Evolutionary conservation across 768 basidiomycete genomes (phyloP).

Genomic region (Pleurotus tuber-regium): DNA sequence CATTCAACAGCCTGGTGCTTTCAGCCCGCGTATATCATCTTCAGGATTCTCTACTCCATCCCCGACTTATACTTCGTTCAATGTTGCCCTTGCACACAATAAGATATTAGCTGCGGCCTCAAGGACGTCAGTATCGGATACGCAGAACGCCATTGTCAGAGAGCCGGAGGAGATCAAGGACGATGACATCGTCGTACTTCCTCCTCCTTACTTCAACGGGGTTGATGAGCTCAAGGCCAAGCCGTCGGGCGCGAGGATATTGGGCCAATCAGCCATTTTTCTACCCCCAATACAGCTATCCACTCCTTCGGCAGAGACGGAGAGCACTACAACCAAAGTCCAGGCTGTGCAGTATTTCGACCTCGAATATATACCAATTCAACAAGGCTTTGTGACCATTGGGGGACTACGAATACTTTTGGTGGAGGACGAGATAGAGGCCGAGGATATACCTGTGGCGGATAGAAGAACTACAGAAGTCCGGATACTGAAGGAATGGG

Average conservation of each 20-base stretch:
- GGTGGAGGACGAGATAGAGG: constrained; percentile 47
- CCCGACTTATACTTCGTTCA: constrained; percentile 44
- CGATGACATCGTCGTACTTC: constrained; percentile 27
- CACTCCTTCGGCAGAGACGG: constrained; percentile 13
- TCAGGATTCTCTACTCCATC: constrained; percentile 57
- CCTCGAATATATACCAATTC: constrained; percentile 56
- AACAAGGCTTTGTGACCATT: constrained; percentile 56
- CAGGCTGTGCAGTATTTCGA: constrained; percentile 54
- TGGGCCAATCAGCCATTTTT: constrained; percentile 50
- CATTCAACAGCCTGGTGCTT: constrained; percentile 20
- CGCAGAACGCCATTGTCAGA: background rate
- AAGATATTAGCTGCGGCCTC: constrained; percentile 45
- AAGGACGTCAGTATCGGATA: constrained; percentile 24
- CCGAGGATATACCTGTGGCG: constrained; percentile 27
- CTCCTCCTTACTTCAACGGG: constrained; percentile 46
- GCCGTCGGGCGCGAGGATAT: constrained; percentile 35
- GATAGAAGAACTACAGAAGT: constrained; percentile 17
- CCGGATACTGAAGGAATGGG: constrained; percentile 67
- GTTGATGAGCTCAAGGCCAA: constrained; percentile 32
- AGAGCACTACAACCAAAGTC: constrained; percentile 28
- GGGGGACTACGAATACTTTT: constrained; percentile 75
- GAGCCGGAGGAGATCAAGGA: constrained; percentile 14
- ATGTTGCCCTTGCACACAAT: constrained; percentile 50
- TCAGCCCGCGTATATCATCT: constrained; percentile 37
- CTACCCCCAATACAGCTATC: constrained; percentile 42